Base-by-base conservation (phyloP, 2,329 filamentous ascomycete species). In the Fusarium armeniacum region DNA sequence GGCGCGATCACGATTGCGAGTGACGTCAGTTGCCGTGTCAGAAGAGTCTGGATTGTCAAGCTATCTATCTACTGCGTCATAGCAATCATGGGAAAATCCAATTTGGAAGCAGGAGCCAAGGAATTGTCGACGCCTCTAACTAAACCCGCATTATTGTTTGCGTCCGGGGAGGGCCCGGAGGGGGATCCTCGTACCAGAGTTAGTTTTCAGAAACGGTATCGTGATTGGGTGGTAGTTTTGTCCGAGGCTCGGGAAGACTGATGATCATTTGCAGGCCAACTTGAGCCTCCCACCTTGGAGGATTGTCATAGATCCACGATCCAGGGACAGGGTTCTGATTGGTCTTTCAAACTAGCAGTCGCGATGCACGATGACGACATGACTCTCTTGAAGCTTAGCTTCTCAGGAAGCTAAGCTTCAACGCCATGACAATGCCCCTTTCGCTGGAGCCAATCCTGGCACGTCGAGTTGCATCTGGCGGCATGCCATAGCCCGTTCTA, bases 361-460 rank as follows among this genome's bases (percentile, higher is more conserved):
- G 24, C 28, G 3, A 65, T 54, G 71, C 65, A 52, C 26, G 50
- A 75, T 75, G 73, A 75, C 70, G 58, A 51, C 72, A 75, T 60
- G 55, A 75, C 71, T 74, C 43, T 70, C 41, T 13, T 12, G 2
- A 45, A 49, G 67, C 58, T 62, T 30, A 44, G 51, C 45, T 51
- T 51, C 46, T 62, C 56, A 63, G 47, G 47, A 44, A 45, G 35
- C 49, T 35, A 51, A 40, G 33, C 33, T 44, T 49, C 57, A 30
- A 63, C 47, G 36, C 53, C 59, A 60, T 28, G 26, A 28, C 45
- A 22, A 50, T 70, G 22, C 45, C 67, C 63, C 54, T 58, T 58
- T 44, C 28, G 7, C 2, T 35, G 33, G 41, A 66, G 57, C 66
- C 62, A 73, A 72, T 64, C 58, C 53, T 16, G 56, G 57, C 40